phyloP scores from a whole-genome alignment of 208 protist genomes.

The Vickermania spadyakhi region DNA sequence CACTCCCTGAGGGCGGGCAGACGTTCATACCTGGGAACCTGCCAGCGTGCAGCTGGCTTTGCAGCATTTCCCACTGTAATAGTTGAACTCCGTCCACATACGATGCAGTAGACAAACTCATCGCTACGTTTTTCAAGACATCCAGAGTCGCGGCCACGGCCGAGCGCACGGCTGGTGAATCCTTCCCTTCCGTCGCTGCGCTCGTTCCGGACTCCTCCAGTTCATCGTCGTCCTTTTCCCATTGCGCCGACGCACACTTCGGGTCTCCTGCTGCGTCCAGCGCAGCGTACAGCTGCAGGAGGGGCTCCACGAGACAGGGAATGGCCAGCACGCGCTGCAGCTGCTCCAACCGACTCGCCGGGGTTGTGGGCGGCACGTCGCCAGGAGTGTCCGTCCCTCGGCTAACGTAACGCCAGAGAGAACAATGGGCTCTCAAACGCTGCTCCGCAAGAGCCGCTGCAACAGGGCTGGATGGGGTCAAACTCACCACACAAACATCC shows the following conservation, averaged over 20 bases:
- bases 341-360: background rate
- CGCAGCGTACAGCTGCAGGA: background rate
- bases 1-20: background rate
- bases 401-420: conserved; percentile 13
- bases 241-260: background rate
- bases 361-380: background rate
- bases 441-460: conserved; percentile 7
- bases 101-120: conserved; percentile 7
- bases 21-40: too few species aligned
- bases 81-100: conserved; percentile 27
- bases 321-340: background rate
- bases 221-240: background rate
- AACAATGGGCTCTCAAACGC: conserved; percentile 19
- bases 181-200: background rate
- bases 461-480: conserved; percentile 32
- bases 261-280: background rate
- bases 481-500: conserved; percentile 29
- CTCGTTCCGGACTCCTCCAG: too few species aligned
- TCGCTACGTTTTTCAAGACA: conserved; percentile 7
- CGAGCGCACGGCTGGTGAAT: background rate
- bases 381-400: too few species aligned
- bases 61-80: conserved; percentile 15
- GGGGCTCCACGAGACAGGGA: background rate
- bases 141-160: conserved; percentile 1
- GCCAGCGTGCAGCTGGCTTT: conserved; percentile 4